Percentiles rank a stretch among this genome's conserved stretches.
Evolutionary conservation across 768 basidiomycete species (phyloP).

Genomic region (Russula olivacea): DNA sequence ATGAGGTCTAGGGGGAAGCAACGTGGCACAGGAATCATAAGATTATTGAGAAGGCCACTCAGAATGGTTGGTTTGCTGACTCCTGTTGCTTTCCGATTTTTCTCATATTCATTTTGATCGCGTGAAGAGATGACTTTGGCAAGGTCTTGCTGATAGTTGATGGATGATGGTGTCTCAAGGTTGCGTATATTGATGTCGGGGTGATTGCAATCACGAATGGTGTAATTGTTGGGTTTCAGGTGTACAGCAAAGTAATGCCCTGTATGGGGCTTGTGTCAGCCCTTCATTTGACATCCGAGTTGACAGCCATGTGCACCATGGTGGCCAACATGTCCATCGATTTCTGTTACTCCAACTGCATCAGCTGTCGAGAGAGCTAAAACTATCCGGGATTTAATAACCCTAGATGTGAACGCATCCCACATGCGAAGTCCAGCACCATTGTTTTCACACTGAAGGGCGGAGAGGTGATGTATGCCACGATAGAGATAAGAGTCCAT

Average conservation of each 20-base stretch:
- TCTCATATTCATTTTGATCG: background rate
- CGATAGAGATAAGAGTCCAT: background rate
- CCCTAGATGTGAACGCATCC: background rate
- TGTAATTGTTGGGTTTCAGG: background rate
- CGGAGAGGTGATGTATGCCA: background rate
- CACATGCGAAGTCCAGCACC: background rate
- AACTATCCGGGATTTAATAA: background rate
- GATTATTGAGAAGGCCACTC: background rate
- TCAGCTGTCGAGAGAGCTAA: background rate
- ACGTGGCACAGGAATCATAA: background rate
- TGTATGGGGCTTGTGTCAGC: background rate
- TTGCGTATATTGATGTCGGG: background rate
- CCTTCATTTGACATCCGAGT: no score
- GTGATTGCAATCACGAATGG: background rate
- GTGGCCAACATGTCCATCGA: background rate
- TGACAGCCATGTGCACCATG: background rate
- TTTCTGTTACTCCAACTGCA: background rate
- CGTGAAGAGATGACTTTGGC: background rate
- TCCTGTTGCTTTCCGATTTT: background rate
- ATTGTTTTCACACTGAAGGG: background rate
- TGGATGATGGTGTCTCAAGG: background rate
- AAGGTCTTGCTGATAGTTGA: background rate
- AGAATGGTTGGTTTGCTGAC: background rate
- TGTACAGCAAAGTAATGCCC: no score
- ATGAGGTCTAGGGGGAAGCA: background rate